phyloP scores from a whole-genome alignment of 176 grass and related monocot genomes.

The Areca catechu region DNA sequence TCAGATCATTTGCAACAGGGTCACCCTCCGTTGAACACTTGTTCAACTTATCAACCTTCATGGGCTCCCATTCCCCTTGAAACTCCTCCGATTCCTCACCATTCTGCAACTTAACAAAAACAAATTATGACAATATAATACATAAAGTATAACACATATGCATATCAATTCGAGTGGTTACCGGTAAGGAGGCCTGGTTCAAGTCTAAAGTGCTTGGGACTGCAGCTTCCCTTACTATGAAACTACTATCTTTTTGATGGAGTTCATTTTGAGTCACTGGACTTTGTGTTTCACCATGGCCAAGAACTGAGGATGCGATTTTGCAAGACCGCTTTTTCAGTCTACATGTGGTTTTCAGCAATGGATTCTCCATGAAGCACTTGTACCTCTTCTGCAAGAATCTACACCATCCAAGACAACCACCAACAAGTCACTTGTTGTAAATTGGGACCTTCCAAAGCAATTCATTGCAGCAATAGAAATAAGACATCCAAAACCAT shows the following conservation, averaged over 20 bases:
- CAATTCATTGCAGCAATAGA: too few relatives aligned
- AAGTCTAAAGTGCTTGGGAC: neutral
- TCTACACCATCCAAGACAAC: neutral
- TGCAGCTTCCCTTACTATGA: neutral
- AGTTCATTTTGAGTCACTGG: neutral
- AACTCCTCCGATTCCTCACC: neutral
- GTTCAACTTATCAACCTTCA: neutral
- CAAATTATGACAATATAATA: too few relatives aligned
- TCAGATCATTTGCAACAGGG: neutral
- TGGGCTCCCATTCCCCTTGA: neutral
- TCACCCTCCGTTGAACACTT: neutral
- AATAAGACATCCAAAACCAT: too few relatives aligned
- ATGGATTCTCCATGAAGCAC: conserved; percentile 7
- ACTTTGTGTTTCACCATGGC: neutral
- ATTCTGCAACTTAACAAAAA: neutral
- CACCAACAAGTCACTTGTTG: too few relatives aligned
- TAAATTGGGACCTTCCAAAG: too few relatives aligned
- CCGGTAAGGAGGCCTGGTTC: conserved; percentile 9
- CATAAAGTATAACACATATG: too few relatives aligned
- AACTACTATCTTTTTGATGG: neutral
- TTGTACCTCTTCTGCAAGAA: neutral
- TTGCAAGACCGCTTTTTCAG: neutral
- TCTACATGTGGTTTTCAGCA: neutral
- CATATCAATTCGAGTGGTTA: neutral
- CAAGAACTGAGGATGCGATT: neutral